Evolutionary conservation across 176 grass and related monocot genomes (phyloP), one percentile per base, ranked within the genome.

Genomic region (Elaeis guineensis): DNA sequence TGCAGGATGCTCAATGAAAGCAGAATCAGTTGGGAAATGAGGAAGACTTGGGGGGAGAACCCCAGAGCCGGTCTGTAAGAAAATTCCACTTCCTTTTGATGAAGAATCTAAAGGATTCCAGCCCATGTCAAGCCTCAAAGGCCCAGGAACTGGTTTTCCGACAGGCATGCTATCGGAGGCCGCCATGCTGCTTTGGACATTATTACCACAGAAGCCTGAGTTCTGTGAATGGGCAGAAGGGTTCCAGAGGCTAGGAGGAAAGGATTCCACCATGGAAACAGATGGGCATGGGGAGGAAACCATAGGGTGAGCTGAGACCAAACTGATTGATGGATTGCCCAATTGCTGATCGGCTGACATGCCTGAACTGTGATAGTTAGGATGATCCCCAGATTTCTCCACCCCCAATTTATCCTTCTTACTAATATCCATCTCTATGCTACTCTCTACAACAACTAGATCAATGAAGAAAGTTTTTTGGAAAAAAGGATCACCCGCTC

Each of bases 1-100:
- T 32, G 85, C 85, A 4, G 88, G 79, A 17, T 79, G 77, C 67
- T 86, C 79, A 68, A 89, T 99, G 77, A 99, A 99, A 52, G 75
- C 82, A 4, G 94, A 72, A 72, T 93, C 88, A 12, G 78, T 72
- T 0, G 85, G 75, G 82, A 89, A 98, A 77, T 89, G 82, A 2
- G 74, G 59, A 4, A 86, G 72, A 48, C 63, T 74, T 19, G 83
- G 88, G 12, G 66, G 58, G 17, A 80, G 75, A 74, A 85, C 70
- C 54, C 72, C 70, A 8, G 72, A 58, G 55, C 83, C 65, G 19
- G 77, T 65, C 22, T 77, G 73, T 64, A 84, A 74, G 65, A 89
- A 78, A n/a, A 57, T 60, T 6, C 50, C 39, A 44, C 35, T 44
- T 0, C 70, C 74, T 2, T 64, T 55, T 17, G 70, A 26, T 19